These are phyloP conservation scores for Penicillium polonicum DNA, from an alignment of 2,329 filamentous ascomycete genomes.

Conservation along the genomic window DNA sequence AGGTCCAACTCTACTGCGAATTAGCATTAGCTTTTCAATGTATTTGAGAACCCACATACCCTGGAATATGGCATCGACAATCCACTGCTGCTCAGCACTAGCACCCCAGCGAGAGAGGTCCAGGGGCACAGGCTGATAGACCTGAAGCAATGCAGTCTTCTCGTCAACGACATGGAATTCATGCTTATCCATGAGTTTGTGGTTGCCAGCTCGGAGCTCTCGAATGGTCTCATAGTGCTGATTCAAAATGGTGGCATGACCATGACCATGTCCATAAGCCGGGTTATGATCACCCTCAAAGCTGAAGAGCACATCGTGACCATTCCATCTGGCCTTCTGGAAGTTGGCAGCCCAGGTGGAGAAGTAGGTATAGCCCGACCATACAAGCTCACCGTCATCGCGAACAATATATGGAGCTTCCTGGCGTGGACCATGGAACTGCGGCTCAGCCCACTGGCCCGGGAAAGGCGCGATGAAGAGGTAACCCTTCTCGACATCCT, in stretches of 20 bases:
- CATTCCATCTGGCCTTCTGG: too few species aligned
- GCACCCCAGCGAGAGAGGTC: slow-evolving; percentile 50
- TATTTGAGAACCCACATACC: slow-evolving; percentile 37
- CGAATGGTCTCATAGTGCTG: slow-evolving; percentile 56
- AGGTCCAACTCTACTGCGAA: slow-evolving; percentile 44
- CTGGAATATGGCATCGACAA: slow-evolving; percentile 56
- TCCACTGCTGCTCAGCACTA: slow-evolving; percentile 53
- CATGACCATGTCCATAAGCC: slow-evolving; percentile 19
- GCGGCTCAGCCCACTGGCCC: too few species aligned
- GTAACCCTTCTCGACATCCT: too few species aligned
- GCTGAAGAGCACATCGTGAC: too few species aligned
- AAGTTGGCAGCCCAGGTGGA: too few species aligned
- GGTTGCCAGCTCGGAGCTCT: slow-evolving; percentile 50
- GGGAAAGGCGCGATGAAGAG: too few species aligned
- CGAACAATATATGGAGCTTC: too few species aligned
- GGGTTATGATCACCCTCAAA: too few species aligned
- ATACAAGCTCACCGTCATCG: too few species aligned
- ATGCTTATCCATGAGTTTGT: slow-evolving; percentile 54
- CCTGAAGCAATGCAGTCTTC: slow-evolving; percentile 54
- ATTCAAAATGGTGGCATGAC: slow-evolving; percentile 54
- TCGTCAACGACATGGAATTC: slow-evolving; percentile 57
- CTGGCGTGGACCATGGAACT: too few species aligned
- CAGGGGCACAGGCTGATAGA: slow-evolving; percentile 52
- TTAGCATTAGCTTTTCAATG: neutral
- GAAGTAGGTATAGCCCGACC: too few species aligned